Conservation (phyloP, 2,329 filamentous ascomycete species). For the Chaetothyriales sp. region DNA sequence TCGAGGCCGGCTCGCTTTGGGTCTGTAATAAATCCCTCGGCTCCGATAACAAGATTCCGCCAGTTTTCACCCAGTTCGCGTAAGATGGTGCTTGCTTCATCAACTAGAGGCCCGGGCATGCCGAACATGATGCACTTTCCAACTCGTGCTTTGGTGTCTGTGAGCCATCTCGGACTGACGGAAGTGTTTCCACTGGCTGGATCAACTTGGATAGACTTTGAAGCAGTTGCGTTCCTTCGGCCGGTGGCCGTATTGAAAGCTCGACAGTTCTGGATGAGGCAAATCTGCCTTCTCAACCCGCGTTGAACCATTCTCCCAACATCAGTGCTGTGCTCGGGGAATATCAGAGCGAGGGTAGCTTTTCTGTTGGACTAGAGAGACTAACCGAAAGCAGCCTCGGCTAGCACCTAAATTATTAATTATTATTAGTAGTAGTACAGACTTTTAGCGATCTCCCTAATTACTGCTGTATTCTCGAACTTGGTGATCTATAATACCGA, state of each 20-base stretch:
- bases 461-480: no score
- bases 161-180: conserved; percentile 52
- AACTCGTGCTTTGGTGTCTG: conserved; percentile 51
- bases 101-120: conserved; percentile 43
- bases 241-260: background rate
- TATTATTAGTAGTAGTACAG: no score
- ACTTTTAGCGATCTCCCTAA: no score
- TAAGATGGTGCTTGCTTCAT: conserved; percentile 46
- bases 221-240: background rate
- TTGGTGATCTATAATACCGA: background rate
- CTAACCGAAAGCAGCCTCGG: no score
- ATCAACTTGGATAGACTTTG: no score
- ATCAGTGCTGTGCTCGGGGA: background rate
- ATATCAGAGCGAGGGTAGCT: background rate
- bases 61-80: conserved; percentile 50
- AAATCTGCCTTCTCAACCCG: background rate
- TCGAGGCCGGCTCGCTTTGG: conserved; percentile 49
- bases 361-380: background rate
- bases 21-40: conserved; percentile 60
- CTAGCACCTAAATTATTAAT: no score
- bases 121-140: conserved; percentile 67
- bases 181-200: conserved; percentile 1
- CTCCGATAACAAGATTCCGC: conserved; percentile 57
- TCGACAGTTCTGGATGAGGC: background rate
- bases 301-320: background rate